Base-by-base conservation (phyloP, 805 yeast species). In the Hanseniaspora taiwanica region DNA sequence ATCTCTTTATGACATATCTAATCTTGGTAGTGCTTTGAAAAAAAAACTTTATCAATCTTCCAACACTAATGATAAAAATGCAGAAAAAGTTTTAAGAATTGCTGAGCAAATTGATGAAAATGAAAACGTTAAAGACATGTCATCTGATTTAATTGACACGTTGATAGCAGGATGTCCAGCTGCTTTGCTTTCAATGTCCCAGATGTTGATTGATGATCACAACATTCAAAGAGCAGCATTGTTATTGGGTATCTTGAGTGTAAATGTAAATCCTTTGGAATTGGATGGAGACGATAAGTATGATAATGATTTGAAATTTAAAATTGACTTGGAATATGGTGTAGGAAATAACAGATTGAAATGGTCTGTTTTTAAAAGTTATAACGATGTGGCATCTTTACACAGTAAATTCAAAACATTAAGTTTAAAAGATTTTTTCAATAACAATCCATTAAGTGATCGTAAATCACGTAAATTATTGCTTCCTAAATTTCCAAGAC, bases 291-390 rank as follows among this genome's bases (percentile, higher is more conserved):
- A n/a, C n/a, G n/a, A 49, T 39, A 58, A 58, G 3, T 46, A 52
- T 37, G 59, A 69, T 2, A 66, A 64, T 43, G 68, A 65, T 40
- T 49, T 59, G 42, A 70, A 66, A 40, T 81, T 72, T 48, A 66
- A 72, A 44, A 63, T 91, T n/a, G 82, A 80, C 37, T 64, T 91
- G 35, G 95, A 87, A 54, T 91, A 91, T 53, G 98, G 97, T 6
- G 74, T 86, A 24, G 95, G 95, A 2, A 72, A 76, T 5, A 74
- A 78, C 42, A 62, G 86, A 40, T 63, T 86, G 49, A 73, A 74
- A 49, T 91, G 98, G 98, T 65, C 78, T 1, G 72, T 91, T 6
- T 67, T 74, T 21, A 80, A 79, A 50, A 79, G 76, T 18, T 73
- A 78, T 37, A 74, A 76, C 49, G 95, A 86, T 46, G 65, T 91